Percentiles rank a stretch among this genome's conserved stretches.
Conservation (phyloP, 2,329 filamentous ascomycete species). For the Trichoderma asperellum region DNA sequence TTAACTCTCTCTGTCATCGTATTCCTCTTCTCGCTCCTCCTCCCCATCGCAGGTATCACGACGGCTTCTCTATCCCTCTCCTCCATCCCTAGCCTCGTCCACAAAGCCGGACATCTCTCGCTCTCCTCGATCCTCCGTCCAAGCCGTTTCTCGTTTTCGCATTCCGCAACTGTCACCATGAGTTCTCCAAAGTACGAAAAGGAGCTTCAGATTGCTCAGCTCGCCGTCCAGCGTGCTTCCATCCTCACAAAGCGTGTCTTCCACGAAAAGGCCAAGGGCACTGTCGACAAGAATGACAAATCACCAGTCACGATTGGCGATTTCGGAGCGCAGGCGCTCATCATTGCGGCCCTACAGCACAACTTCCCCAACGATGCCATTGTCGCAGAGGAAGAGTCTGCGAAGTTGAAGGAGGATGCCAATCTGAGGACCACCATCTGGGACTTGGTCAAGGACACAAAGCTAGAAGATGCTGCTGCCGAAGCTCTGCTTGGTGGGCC, state of each 20-base stretch:
- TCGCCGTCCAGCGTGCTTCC: conserved; percentile 80
- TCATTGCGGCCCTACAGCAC: conserved; percentile 85
- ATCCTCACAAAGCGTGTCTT: conserved; percentile 60
- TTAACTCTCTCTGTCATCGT: conserved; percentile 32
- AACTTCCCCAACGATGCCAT: conserved; percentile 91
- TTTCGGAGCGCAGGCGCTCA: conserved; percentile 95
- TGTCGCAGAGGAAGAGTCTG: conserved; percentile 93
- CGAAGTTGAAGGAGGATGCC: conserved; percentile 72
- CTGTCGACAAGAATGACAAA: conserved; percentile 86
- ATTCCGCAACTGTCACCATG: conserved; percentile 35
- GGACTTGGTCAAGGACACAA: conserved; percentile 75
- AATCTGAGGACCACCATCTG: conserved; percentile 73
- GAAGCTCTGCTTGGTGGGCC: conserved; percentile 73
- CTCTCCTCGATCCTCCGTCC: conserved; percentile 31
- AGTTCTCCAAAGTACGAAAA: conserved; percentile 61
- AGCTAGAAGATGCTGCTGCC: conserved; percentile 60
- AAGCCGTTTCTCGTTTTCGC: conserved; percentile 32
- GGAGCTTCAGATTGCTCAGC: conserved; percentile 81
- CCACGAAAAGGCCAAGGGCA: conserved; percentile 89
- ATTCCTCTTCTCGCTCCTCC: conserved; percentile 38
- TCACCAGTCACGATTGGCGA: conserved; percentile 97
- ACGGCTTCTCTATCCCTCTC: conserved; percentile 11
- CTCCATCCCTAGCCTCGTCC: conserved; percentile 38
- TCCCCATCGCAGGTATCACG: conserved; percentile 27
- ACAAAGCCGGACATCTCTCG: conserved; percentile 29